A percentile compares a stretch with the other conserved stretches of the same genome.
phyloP scores from a whole-genome alignment of 2,329 filamentous ascomycete species.

The Exophiala sideris region DNA sequence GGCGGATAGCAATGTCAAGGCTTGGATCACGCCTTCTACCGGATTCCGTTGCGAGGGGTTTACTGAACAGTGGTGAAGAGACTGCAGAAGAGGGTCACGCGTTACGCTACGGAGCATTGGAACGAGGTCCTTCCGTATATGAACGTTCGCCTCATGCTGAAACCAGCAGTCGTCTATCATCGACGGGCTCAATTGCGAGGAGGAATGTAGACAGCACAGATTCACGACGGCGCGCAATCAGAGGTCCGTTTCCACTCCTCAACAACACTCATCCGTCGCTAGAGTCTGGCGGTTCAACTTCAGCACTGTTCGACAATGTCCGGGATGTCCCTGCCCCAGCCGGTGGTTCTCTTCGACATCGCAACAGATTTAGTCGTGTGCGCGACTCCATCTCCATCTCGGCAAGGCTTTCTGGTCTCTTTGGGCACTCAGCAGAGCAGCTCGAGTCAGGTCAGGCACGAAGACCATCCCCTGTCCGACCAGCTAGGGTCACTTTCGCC shows the following conservation, averaged over 20 bases:
- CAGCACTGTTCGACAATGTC: slow-evolving; percentile 27
- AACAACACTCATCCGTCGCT: slow-evolving; percentile 34
- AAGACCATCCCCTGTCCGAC: slow-evolving; percentile 31
- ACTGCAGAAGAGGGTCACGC: slow-evolving; percentile 45
- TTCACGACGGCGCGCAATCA: slow-evolving; percentile 38
- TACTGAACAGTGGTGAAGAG: slow-evolving; percentile 46
- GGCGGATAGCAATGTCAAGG: slow-evolving; percentile 48
- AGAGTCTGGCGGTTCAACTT: slow-evolving; percentile 28
- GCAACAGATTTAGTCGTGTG: slow-evolving; percentile 39
- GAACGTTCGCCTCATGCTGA: slow-evolving; percentile 15
- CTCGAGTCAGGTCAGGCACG: slow-evolving; percentile 28
- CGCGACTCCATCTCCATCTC: slow-evolving; percentile 43
- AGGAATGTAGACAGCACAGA: slow-evolving; percentile 11
- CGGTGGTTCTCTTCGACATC: slow-evolving; percentile 28
- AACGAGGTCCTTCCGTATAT: slow-evolving; percentile 30
- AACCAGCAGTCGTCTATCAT: slow-evolving; percentile 17
- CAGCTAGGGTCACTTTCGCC: slow-evolving; percentile 31
- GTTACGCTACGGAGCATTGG: slow-evolving; percentile 42
- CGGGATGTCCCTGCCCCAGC: slow-evolving; percentile 18
- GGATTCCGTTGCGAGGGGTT: slow-evolving; percentile 42
- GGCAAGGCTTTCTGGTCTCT: slow-evolving; percentile 41
- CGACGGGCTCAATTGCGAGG: slow-evolving; percentile 20
- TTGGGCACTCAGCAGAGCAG: slow-evolving; percentile 36
- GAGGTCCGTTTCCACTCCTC: slow-evolving; percentile 38
- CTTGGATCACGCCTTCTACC: slow-evolving; percentile 48